Percentiles rank a stretch among this genome's conserved stretches.
phyloP scores from a whole-genome alignment of 192 early-diverging fungal species.

The Backusella tuberculispora region DNA sequence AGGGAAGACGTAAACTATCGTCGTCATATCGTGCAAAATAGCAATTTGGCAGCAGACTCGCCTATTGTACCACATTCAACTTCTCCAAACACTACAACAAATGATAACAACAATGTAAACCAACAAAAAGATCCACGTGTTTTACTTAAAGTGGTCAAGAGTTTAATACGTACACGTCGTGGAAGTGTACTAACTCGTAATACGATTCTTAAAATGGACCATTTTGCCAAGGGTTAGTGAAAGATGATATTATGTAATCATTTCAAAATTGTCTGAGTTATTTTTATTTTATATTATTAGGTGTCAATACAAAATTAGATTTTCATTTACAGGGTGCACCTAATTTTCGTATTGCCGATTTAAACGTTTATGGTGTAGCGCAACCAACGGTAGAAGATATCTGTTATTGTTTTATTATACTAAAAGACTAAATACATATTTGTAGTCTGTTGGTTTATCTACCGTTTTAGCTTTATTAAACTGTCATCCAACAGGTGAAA shows the following conservation, averaged over 20 bases:
- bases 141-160: conserved; percentile 44
- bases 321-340: conserved; percentile 68
- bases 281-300: conserved; percentile 21
- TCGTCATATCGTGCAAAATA: conserved; percentile 1
- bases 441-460: conserved; percentile 49
- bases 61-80: neutral
- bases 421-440: neutral
- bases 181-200: conserved; percentile 58
- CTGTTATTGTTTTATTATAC: neutral
- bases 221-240: conserved; percentile 49
- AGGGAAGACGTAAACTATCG: neutral
- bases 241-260: neutral
- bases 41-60: neutral
- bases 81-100: neutral
- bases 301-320: conserved; percentile 48
- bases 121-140: conserved; percentile 36
- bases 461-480: conserved; percentile 60
- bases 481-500: conserved; percentile 47
- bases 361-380: conserved; percentile 66
- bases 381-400: conserved; percentile 53
- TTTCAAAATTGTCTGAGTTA: neutral
- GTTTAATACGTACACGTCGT: conserved; percentile 48
- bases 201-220: conserved; percentile 63
- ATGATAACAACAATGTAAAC: neutral
- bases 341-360: conserved; percentile 63